Conservation (phyloP, 1,284 basidiomycete genomes). For the Macrocystidia cucumis region DNA sequence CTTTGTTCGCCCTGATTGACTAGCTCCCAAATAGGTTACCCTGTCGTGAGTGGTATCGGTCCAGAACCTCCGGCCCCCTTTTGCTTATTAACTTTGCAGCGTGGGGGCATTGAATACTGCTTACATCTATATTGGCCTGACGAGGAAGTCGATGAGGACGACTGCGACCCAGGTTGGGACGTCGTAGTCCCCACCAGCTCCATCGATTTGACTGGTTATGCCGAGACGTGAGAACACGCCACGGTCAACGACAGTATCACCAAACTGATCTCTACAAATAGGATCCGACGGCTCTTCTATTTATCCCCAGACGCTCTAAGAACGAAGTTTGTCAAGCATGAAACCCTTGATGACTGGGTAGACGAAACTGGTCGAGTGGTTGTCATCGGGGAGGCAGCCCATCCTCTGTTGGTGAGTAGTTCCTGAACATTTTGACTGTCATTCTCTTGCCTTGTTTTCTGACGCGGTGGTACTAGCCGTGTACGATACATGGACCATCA, state of each 20-base stretch:
- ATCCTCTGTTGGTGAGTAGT: conserved; percentile 28
- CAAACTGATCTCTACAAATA: conserved; percentile 4
- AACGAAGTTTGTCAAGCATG: conserved; percentile 18
- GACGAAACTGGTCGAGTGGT: conserved; percentile 29
- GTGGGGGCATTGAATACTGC: conserved; percentile 19
- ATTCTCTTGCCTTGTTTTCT: conserved; percentile 1
- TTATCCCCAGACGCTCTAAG: conserved; percentile 16
- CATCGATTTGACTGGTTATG: conserved; percentile 16
- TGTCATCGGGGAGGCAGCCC: conserved; percentile 43
- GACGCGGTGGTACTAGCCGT: conserved; percentile 22
- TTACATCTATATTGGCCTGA: conserved; percentile 24
- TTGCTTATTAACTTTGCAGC: conserved; percentile 8
- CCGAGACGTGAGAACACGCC: conserved; percentile 15
- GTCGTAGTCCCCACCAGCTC: conserved; percentile 14
- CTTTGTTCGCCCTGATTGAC: not conserved
- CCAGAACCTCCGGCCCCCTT: not conserved
- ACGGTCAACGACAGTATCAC: not conserved
- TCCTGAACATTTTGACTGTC: not conserved
- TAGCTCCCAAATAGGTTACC: conserved; percentile 13
- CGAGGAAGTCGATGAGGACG: conserved; percentile 9
- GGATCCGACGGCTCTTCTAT: conserved; percentile 18
- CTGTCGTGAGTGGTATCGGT: conserved; percentile 12
- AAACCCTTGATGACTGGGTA: conserved; percentile 26
- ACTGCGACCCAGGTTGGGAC: conserved; percentile 18
- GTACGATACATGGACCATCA: conserved; percentile 22